A percentile compares a stretch with the other conserved stretches of the same genome.
Evolutionary conservation across 768 basidiomycete species (phyloP).

Genomic region (Auriscalpium microsporum): DNA sequence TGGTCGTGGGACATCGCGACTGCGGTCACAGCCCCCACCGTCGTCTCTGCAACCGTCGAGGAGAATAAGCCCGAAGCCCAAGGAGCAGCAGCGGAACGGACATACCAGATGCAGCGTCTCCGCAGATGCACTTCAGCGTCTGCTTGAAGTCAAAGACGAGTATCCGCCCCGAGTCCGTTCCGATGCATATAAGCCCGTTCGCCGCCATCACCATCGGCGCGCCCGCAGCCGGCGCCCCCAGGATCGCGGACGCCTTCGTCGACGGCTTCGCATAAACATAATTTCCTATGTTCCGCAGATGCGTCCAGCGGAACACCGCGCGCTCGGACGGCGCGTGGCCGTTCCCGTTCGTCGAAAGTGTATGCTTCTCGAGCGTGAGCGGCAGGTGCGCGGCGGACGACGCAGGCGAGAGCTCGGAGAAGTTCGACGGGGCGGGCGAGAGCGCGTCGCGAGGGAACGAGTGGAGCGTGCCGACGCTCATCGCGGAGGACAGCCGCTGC

Average conservation of each 20-base stretch:
- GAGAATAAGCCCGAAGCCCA: too few species aligned
- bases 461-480: conserved; percentile 35
- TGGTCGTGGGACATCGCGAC: conserved; percentile 89
- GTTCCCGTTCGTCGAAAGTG: conserved; percentile 16
- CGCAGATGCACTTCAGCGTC: conserved; percentile 70
- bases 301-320: conserved; percentile 73
- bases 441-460: conserved; percentile 34
- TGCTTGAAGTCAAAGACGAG: conserved; percentile 90
- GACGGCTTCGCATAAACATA: conserved; percentile 46
- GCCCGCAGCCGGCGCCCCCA: conserved; percentile 52
- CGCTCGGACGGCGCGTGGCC: conserved; percentile 24
- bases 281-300: conserved; percentile 48
- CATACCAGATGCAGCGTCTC: conserved; percentile 55
- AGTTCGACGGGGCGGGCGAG: conserved; percentile 54
- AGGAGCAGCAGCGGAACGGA: too few species aligned
- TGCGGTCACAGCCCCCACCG: conserved; percentile 75
- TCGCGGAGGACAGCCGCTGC: conserved; percentile 33
- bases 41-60: conserved; percentile 34
- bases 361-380: conserved; percentile 13
- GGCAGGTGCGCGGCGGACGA: conserved; percentile 52
- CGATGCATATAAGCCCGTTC: conserved; percentile 84
- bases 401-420: conserved; percentile 61
- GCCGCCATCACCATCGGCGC: conserved; percentile 75
- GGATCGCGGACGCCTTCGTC: conserved; percentile 52
- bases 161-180: conserved; percentile 71